Evolutionary conservation across 1,284 basidiomycete species (phyloP), one percentile per base, ranked within the genome.

Genomic region (Leccinum subfulvum): DNA sequence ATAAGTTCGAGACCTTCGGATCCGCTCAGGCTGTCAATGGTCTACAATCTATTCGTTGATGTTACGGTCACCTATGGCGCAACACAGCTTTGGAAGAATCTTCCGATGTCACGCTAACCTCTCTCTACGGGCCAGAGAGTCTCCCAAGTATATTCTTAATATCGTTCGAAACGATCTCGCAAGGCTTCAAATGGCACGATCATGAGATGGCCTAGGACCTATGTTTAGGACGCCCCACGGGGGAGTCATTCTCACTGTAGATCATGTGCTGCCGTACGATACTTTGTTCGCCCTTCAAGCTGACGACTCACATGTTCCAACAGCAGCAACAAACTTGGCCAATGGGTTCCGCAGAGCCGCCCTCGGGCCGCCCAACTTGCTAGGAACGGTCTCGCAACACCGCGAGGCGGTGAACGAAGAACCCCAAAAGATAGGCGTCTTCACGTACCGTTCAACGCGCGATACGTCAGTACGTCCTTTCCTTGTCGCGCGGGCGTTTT

Each of bases 151-250:
- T 47, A 47, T 47, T 11, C 6, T 7, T 23, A 3, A 16, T 18
- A 41, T 16, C n/a, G 33, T 35, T 63, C 26, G 28, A 39, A 30
- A 26, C 9, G 33, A 14, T 53, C 16, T 35, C 30, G 13, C 60
- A 26, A 55, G 37, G 28, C 6, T 14, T 11, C 35, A 59, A 21
- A 14, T 4, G 8, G 23, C 28, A 54, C 18, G 28, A 30, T 55
- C 41, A 39, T 53, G 35, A 33, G 44, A 57, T 30, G 53, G 28
- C 30, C 55, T 65, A 28, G 28, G 28, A 28, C 47, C 51, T 53
- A 65, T 65, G 49, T 69, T 65, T 67, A 58, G 57, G 47, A 51
- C 14, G 35, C 56, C 52, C 47, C 47, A 4, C n/a, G 64, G 23
- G 16, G 7, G 37, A 28, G 13, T 2, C 13, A 26, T 21, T 56